These are phyloP conservation scores for Aspergillus udagawae DNA, from an alignment of 2,329 filamentous ascomycete species.

Conservation along the genomic window DNA sequence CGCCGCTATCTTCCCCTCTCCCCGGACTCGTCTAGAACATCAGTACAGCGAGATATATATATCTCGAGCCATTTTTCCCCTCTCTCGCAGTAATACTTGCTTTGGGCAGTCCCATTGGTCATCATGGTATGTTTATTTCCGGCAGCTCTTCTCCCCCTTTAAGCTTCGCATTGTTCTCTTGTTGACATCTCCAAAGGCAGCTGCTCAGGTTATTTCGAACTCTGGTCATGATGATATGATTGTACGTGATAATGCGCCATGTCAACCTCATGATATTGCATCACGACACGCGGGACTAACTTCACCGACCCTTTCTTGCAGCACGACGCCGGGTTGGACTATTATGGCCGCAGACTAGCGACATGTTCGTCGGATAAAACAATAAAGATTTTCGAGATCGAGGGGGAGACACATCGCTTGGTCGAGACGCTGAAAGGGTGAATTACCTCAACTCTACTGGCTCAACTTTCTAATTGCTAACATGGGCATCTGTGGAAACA, in stretches of 20 bases:
- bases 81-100: slow-evolving; percentile 3
- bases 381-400: slow-evolving; percentile 98
- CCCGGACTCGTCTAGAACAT: neutral
- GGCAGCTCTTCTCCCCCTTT: neutral
- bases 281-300: neutral
- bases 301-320: slow-evolving; percentile 28
- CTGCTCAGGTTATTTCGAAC: slow-evolving; percentile 70
- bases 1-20: slow-evolving; percentile 1
- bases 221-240: slow-evolving; percentile 99
- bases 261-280: neutral
- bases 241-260: slow-evolving; percentile 57
- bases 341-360: slow-evolving; percentile 92
- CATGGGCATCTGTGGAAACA: neutral
- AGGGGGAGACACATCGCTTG: slow-evolving; percentile 84
- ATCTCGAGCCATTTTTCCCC: slow-evolving; percentile 6
- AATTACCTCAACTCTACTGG: slow-evolving; percentile 9
- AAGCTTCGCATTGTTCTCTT: neutral
- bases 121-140: slow-evolving; percentile 20
- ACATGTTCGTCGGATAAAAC: slow-evolving; percentile 98
- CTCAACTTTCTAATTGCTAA: slow-evolving; percentile 7
- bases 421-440: slow-evolving; percentile 94
- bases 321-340: slow-evolving; percentile 98
- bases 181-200: slow-evolving; percentile 45
- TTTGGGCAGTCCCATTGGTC: slow-evolving; percentile 2
- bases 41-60: neutral